These are phyloP conservation scores for Thalia dealbata DNA, from an alignment of 176 grass and related monocot species.

Conservation along the genomic window DNA sequence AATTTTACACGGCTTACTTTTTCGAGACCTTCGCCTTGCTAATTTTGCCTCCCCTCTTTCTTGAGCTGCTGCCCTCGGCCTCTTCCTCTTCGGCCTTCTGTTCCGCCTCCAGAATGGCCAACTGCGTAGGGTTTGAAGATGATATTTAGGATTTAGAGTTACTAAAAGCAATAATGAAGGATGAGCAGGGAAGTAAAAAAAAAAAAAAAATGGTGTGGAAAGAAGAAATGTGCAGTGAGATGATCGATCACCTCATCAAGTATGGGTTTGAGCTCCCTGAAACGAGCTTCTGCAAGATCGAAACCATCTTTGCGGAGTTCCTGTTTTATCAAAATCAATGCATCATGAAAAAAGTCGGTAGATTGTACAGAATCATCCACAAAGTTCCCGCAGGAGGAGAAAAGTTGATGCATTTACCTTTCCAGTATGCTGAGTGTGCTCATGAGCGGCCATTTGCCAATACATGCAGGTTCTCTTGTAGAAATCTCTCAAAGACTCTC, in stretches of 20 bases:
- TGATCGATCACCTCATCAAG: constrained; percentile 68
- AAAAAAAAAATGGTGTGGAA: background rate
- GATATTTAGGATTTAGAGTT: too few relatives aligned
- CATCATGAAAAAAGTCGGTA: background rate
- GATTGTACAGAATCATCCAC: too few relatives aligned
- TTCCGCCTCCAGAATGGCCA: constrained; percentile 77
- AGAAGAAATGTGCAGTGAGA: background rate
- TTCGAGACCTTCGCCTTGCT: constrained; percentile 42
- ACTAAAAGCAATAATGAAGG: too few relatives aligned
- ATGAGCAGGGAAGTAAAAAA: too few relatives aligned
- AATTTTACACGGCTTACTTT: constrained; percentile 22
- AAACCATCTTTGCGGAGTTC: constrained; percentile 96
- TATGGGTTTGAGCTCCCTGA: constrained; percentile 89
- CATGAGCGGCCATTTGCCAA: constrained; percentile 92
- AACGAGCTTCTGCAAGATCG: constrained; percentile 76
- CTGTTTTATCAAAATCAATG: constrained; percentile 24
- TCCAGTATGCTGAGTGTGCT: constrained; percentile 96
- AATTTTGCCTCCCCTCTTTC: constrained; percentile 60
- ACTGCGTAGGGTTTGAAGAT: constrained; percentile 29
- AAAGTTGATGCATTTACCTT: constrained; percentile 40
- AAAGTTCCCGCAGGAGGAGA: background rate
- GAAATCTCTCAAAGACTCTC: constrained; percentile 79
- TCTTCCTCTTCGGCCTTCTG: constrained; percentile 89
- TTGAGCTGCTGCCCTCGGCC: constrained; percentile 41
- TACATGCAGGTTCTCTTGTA: constrained; percentile 91